Percentiles rank a stretch among this genome's conserved stretches.
Evolutionary conservation across 139 green algal genomes (phyloP).

Genomic region (Chlorella sp.): DNA sequence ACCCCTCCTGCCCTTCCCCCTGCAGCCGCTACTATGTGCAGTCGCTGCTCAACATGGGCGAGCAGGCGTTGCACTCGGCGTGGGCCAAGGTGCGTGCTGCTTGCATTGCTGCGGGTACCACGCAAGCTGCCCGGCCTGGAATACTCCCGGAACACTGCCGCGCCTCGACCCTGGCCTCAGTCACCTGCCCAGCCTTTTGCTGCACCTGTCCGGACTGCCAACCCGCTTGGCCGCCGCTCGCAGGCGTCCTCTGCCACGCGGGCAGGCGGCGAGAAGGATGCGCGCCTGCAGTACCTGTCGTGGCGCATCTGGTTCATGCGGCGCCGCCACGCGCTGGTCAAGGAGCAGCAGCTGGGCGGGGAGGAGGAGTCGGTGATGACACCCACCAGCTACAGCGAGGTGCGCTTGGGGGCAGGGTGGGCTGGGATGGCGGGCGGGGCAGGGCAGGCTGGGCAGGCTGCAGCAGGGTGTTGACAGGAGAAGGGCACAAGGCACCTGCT

Average conservation of each 20-base stretch:
- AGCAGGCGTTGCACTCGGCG: slow-evolving; percentile 72
- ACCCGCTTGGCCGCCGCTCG: not conserved
- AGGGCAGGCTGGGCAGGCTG: no score
- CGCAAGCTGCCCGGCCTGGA: no score
- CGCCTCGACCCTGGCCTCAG: no score
- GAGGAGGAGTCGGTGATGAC: slow-evolving; percentile 3
- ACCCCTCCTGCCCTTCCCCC: not conserved
- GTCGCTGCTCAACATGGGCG: slow-evolving; percentile 77
- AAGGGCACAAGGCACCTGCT: no score
- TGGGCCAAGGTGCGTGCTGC: slow-evolving; percentile 69
- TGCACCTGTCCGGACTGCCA: not conserved
- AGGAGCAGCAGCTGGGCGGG: not conserved
- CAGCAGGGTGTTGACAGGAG: no score
- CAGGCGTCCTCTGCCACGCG: slow-evolving; percentile 54
- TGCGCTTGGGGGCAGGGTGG: no score
- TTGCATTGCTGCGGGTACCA: not conserved
- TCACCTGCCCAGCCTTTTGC: not conserved
- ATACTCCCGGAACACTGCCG: no score
- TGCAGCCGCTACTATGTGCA: slow-evolving; percentile 75
- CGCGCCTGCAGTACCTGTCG: slow-evolving; percentile 80
- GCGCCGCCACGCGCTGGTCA: slow-evolving; percentile 55
- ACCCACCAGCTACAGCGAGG: not conserved
- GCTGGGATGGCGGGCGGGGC: no score
- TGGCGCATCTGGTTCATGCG: slow-evolving; percentile 91
- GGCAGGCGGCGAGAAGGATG: slow-evolving; percentile 68